Evolutionary conservation across 768 basidiomycete genomes (phyloP), one percentile per base, ranked within the genome.

Genomic region (Russula abietina): DNA sequence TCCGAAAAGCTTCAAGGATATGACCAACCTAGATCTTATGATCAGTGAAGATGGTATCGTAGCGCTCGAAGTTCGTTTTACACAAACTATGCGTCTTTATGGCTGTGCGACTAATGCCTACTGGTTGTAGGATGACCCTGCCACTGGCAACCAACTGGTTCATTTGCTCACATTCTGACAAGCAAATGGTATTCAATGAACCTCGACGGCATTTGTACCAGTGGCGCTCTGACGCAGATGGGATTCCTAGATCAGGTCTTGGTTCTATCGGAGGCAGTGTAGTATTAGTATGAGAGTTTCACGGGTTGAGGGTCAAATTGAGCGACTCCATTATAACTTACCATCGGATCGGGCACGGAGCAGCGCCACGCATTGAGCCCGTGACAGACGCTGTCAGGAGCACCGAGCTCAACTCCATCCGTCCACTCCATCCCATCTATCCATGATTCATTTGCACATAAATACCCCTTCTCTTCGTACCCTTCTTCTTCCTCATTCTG

Each of bases 11-110:
- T 53, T 65, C 33, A 11, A 17, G 4, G 14, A 33, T 24, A n/a
- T 10, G 11, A 33, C 26, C 4, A 4, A 16, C 0, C 41, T 55
- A 19, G 4, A 61, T n/a, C 38, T 66, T 28, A 67, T 67, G 67
- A 62, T 67, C 38, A 60, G 65, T 49, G 67, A 67, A 59, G 67
- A 67, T n/a, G 50, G 43, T 8, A 53, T 67, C 19, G 22, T 67
- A 11, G 60, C 16, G 32, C 26, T 66, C 50, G 67, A 67, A 54
- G 67, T 67, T 17, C 12, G 67, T 65, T 22, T 9, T 22, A 24
- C 5, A 50, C 19, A 41, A 17, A n/a, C 6, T 24, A 39, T 60
- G 54, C 16, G 32, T 64, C 16, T 51, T 36, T 51, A 56, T 55
- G 39, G 54, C 39, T 17, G 55, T 56, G 45, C 32, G 46, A 65